A percentile compares a stretch with the other conserved stretches of the same genome.
Evolutionary conservation across 805 yeast species (phyloP).

Genomic region (Groenewaldozyma salmanticensis): DNA sequence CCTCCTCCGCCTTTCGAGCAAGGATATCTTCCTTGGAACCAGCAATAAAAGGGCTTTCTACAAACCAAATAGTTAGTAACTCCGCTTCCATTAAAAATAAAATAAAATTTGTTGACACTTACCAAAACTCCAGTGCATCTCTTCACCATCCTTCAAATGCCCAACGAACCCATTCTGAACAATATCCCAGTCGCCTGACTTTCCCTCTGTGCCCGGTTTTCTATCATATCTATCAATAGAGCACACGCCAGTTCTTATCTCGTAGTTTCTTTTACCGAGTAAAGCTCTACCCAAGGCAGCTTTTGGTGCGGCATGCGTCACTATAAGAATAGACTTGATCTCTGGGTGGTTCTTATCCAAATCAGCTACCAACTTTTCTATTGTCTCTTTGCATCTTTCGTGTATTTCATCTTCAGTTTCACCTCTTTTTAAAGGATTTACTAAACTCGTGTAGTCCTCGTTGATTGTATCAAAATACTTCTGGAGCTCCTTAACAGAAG

Average conservation of each 20-base stretch:
- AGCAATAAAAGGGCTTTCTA: constrained; percentile 56
- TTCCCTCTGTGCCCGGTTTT: constrained; percentile 14
- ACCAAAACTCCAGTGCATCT: constrained; percentile 87
- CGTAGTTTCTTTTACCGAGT: constrained; percentile 40
- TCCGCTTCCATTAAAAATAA: background rate
- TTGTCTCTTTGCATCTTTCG: constrained; percentile 45
- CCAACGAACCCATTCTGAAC: constrained; percentile 64
- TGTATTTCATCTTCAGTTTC: constrained; percentile 69
- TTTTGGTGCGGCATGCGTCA: constrained; percentile 90
- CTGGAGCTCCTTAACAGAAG: constrained; percentile 47
- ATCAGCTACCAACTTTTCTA: constrained; percentile 46
- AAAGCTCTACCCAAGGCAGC: constrained; percentile 79
- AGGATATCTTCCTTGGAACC: constrained; percentile 79
- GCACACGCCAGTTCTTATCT: constrained; percentile 73
- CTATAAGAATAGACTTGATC: constrained; percentile 53
- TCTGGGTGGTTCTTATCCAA: constrained; percentile 51
- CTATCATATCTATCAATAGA: constrained; percentile 58
- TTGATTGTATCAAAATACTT: constrained; percentile 43
- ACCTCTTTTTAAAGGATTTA: constrained; percentile 56
- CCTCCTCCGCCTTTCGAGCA: constrained; percentile 13
- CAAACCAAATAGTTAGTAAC: background rate
- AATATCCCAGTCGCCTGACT: constrained; percentile 44
- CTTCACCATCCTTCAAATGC: constrained; percentile 70
- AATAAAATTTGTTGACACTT: constrained; percentile 17
- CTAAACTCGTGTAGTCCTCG: constrained; percentile 42